phyloP scores from a whole-genome alignment of 768 basidiomycete species.

The Tylopilus vinaceipallidus region DNA sequence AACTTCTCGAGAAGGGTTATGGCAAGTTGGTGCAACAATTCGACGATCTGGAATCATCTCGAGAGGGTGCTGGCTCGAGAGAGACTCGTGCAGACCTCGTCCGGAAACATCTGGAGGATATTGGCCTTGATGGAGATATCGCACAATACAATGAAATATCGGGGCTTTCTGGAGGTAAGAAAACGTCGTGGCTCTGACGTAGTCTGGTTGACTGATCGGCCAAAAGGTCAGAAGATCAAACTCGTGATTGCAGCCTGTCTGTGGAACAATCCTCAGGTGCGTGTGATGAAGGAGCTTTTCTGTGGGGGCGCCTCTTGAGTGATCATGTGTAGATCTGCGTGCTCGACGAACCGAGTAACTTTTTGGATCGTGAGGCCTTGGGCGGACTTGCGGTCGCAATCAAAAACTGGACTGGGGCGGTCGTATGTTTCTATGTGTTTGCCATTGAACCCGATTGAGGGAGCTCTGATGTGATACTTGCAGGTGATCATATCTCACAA shows the following conservation, averaged over 20 bases:
- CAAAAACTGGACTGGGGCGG: conserved; percentile 91
- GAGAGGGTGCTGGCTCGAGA: conserved; percentile 90
- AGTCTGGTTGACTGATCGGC: conserved; percentile 12
- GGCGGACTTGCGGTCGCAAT: conserved; percentile 95
- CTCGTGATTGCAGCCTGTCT: conserved; percentile 91
- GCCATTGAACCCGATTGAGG: conserved; percentile 13
- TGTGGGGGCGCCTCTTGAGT: conserved; percentile 4
- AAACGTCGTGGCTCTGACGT: conserved; percentile 9
- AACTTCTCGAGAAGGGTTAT: conserved; percentile 83
- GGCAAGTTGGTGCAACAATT: conserved; percentile 89
- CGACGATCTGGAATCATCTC: conserved; percentile 92
- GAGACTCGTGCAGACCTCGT: conserved; percentile 82
- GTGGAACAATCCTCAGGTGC: conserved; percentile 92
- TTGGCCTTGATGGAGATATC: conserved; percentile 95
- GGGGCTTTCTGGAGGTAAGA: conserved; percentile 85
- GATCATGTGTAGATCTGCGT: conserved; percentile 55
- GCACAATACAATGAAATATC: conserved; percentile 97
- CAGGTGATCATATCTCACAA: conserved; percentile 97
- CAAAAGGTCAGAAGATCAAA: conserved; percentile 93
- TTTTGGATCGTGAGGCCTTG: conserved; percentile 93
- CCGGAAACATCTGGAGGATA: conserved; percentile 90
- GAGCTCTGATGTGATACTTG: conserved; percentile 13
- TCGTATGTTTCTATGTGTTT: conserved; percentile 43
- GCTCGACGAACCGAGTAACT: conserved; percentile 92
- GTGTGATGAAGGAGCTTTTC: conserved; percentile 11